Evolutionary conservation across 805 yeast genomes (phyloP).

Genomic region (Pichia gijzeniarum): DNA sequence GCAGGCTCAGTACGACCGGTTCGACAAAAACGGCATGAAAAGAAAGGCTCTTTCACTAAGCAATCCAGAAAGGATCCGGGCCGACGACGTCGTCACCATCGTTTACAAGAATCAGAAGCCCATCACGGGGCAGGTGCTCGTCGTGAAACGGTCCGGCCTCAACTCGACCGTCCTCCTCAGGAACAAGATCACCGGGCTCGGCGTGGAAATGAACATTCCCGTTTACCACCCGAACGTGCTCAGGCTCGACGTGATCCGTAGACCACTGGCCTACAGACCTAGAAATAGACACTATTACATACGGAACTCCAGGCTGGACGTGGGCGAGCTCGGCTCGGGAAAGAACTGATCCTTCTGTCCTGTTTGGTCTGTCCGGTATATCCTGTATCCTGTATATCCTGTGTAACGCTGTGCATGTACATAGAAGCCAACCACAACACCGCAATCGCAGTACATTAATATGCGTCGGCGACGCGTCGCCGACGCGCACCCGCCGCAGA

Average conservation of each 20-base stretch:
- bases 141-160: constrained; percentile 63
- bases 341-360: constrained; percentile 3
- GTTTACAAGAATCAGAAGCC: constrained; percentile 60
- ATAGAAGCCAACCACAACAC: not conserved
- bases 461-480: no score
- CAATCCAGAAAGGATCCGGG: constrained; percentile 47
- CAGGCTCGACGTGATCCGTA: constrained; percentile 70
- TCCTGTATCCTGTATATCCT: not conserved
- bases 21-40: no score
- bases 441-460: no score
- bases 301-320: constrained; percentile 72
- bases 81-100: constrained; percentile 80
- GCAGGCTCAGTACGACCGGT: constrained; percentile 43
- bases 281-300: constrained; percentile 89
- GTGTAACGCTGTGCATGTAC: not conserved
- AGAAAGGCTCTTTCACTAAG: constrained; percentile 41
- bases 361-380: not conserved
- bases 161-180: constrained; percentile 76
- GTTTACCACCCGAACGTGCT: constrained; percentile 73
- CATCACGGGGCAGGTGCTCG: constrained; percentile 74
- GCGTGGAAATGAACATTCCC: constrained; percentile 79
- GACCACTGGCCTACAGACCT: constrained; percentile 63
- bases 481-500: no score
- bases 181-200: constrained; percentile 74
- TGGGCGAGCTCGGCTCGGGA: constrained; percentile 48